Evolutionary conservation across 1,284 basidiomycete genomes (phyloP).

Genomic region (Moniliophthora roreri): DNA sequence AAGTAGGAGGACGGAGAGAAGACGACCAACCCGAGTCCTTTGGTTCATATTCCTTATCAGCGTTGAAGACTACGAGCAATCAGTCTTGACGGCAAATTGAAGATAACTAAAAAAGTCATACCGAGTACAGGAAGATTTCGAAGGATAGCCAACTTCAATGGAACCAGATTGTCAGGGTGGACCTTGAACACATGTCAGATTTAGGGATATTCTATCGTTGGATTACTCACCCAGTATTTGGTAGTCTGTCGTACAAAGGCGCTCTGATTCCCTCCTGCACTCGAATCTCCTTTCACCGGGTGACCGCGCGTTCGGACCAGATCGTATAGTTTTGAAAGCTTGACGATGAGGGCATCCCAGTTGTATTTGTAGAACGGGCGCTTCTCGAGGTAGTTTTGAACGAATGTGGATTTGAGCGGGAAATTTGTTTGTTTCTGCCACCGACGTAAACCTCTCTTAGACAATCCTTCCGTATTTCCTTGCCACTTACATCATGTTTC

Average conservation of each 20-base stretch:
- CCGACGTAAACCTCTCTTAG: background rate
- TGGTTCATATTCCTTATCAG: conserved; percentile 90
- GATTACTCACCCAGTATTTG: conserved; percentile 86
- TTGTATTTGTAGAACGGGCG: conserved; percentile 96
- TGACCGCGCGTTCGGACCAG: conserved; percentile 95
- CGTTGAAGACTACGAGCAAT: conserved; percentile 77
- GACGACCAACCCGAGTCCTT: conserved; percentile 76
- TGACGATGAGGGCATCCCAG: conserved; percentile 93
- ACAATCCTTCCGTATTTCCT: no score
- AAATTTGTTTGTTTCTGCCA: conserved; percentile 76
- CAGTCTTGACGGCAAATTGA: background rate
- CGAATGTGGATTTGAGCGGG: conserved; percentile 68
- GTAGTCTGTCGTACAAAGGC: conserved; percentile 98
- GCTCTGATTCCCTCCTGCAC: conserved; percentile 93
- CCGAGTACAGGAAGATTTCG: conserved; percentile 92
- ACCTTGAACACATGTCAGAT: conserved; percentile 48
- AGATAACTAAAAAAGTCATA: conserved; percentile 31
- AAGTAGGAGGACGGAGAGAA: background rate
- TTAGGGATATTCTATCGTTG: no score
- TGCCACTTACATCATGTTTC: conserved; percentile 76
- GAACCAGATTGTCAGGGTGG: conserved; percentile 92
- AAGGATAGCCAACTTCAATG: conserved; percentile 94
- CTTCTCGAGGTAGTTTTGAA: conserved; percentile 91
- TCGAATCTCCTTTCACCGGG: conserved; percentile 90
- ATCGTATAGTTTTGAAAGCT: conserved; percentile 94